These are phyloP conservation scores for Pseudomassariella vexata DNA, from an alignment of 2,329 filamentous ascomycete species.

Conservation along the genomic window DNA sequence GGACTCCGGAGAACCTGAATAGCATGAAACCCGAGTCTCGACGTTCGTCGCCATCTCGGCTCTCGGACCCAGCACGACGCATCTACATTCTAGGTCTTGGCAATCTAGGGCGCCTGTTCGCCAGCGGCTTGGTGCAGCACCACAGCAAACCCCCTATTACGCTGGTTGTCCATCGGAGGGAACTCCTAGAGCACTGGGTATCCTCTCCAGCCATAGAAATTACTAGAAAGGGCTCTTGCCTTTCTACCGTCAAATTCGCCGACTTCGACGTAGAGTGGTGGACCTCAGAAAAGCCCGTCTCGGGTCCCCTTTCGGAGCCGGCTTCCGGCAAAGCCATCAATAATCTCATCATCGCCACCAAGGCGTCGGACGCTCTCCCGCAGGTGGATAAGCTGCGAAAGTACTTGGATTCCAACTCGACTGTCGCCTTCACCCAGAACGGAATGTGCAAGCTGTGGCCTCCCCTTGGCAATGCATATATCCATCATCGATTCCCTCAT, in stretches of 20 bases:
- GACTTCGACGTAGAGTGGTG: constrained; percentile 49
- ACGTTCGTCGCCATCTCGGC: neutral
- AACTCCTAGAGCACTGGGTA: constrained; percentile 43
- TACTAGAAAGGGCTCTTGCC: constrained; percentile 26
- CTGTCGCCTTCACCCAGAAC: constrained; percentile 81
- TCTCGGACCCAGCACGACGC: constrained; percentile 27
- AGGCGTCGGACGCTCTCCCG: constrained; percentile 61
- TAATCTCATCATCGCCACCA: constrained; percentile 74
- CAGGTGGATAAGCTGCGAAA: constrained; percentile 53
- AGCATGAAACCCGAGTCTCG: neutral
- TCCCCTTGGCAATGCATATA: constrained; percentile 40
- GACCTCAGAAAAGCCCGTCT: constrained; percentile 35
- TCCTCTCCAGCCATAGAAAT: constrained; percentile 38
- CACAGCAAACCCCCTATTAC: constrained; percentile 65
- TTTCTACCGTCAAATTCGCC: constrained; percentile 23
- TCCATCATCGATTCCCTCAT: constrained; percentile 30
- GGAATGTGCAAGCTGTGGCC: constrained; percentile 70
- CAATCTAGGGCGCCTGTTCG: constrained; percentile 75
- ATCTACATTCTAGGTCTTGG: constrained; percentile 78
- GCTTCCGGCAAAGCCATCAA: constrained; percentile 42
- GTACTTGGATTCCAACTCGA: constrained; percentile 59
- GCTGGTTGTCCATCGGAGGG: constrained; percentile 65
- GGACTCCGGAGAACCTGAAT: constrained; percentile 19
- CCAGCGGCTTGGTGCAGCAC: constrained; percentile 61
- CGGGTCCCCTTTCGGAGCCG: constrained; percentile 33